A percentile compares a stretch with the other conserved stretches of the same genome.
These are phyloP conservation scores for Neophaeococcomyces aloes DNA, from an alignment of 2,329 filamentous ascomycete genomes.

Conservation along the genomic window DNA sequence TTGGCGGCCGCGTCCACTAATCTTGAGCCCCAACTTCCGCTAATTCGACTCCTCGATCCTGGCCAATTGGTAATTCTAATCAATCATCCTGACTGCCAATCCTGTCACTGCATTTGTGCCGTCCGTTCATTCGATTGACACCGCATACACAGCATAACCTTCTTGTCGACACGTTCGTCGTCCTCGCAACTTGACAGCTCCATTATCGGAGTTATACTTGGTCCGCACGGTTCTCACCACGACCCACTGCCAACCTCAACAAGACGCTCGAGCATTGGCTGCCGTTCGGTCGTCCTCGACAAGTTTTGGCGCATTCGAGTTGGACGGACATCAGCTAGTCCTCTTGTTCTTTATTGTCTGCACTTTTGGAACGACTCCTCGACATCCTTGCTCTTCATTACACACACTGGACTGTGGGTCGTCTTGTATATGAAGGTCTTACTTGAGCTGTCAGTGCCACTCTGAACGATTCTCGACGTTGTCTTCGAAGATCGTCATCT, in stretches of 20 bases:
- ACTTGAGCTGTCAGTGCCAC: too few species aligned
- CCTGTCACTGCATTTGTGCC: background rate
- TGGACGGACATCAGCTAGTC: background rate
- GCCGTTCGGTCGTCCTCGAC: background rate
- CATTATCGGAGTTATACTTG: background rate
- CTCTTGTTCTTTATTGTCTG: background rate
- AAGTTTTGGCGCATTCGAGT: background rate
- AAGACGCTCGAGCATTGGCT: too few species aligned
- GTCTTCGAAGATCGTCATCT: too few species aligned
- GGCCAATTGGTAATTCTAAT: background rate
- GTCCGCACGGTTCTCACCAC: background rate
- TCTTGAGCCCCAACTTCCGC: background rate
- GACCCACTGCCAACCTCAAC: too few species aligned
- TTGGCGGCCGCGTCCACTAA: background rate
- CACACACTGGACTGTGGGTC: too few species aligned
- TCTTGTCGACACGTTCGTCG: background rate
- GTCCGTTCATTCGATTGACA: constrained; percentile 2
- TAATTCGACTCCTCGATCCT: background rate
- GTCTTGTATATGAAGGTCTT: too few species aligned
- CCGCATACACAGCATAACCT: background rate
- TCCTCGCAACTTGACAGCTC: background rate
- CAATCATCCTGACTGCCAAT: background rate
- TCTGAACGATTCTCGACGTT: too few species aligned
- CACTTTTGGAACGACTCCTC: background rate
- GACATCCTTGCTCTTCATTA: background rate